Base-by-base conservation (phyloP, 371 early-diverging fungal species). In the Lichtheimia ramosa region DNA sequence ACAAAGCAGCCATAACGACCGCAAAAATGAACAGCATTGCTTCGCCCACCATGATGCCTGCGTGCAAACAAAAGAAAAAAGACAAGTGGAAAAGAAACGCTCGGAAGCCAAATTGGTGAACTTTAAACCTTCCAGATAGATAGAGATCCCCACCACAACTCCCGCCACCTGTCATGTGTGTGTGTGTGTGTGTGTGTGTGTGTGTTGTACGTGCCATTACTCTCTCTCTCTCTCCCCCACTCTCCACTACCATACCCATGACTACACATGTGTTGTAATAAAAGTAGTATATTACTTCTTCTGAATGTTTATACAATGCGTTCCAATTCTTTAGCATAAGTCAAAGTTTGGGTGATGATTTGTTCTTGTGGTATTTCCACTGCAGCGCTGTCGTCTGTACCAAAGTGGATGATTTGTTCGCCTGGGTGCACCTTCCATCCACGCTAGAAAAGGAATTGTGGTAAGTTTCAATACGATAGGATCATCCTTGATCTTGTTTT, bases 271-370 rank as follows among this genome's bases (percentile, higher is more conserved):
- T 34, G 34, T 34, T 34, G 10, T 34, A 34, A 8, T 8, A 34
- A 10, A 8, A 34, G 6, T 46, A 46, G 13, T 14, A 34, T 15
- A 53, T 24, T 39, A 8, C n/a, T 39, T 28, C 20, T n/a, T 51
- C 12, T 6, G 10, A 34, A 8, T 3, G 21, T 69, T 82, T 89
- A 96, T 50, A 96, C 97, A 81, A 98, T 98, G 61, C 94, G 90
- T 74, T 98, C 98, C 63, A 98, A 83, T 80, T 98, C 98, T 62
- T 86, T 80, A 25, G 98, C 97, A 74, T 97, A 98, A 18, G 82
- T 69, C 69, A 97, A 77, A 16, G 90, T 84, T 72, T 95, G 89
- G 55, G 86, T 77, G 65, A 97, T 92, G 54, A 96, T 89, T 61
- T 83, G 84, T 53, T 88, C 86, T 27, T 93, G 83, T 42, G 94